These are phyloP conservation scores for Pugionium dolabratum DNA, from an alignment of 345 rosid genomes.

Conservation along the genomic window DNA sequence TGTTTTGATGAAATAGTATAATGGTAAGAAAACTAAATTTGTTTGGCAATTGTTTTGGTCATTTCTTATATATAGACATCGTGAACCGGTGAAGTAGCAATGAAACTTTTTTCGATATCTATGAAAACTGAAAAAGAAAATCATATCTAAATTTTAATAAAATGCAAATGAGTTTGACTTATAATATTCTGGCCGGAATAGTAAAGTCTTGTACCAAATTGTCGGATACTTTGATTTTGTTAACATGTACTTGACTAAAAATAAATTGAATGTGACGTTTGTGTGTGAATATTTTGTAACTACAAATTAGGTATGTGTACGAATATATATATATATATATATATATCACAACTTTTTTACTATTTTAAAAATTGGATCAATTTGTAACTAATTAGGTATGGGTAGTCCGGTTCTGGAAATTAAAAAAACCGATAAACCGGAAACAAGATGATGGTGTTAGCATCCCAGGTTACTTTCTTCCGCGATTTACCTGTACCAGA, in stretches of 20 bases:
- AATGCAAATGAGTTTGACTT: too few relatives aligned
- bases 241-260: slow-evolving; percentile 19
- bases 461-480: slow-evolving; percentile 70
- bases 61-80: not conserved
- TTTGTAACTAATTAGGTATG: slow-evolving; percentile 56
- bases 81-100: not conserved
- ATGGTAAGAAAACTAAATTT: not conserved
- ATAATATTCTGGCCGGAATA: too few relatives aligned
- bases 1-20: not conserved
- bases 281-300: too few relatives aligned
- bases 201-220: not conserved
- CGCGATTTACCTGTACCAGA: slow-evolving; percentile 74
- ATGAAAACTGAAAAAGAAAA: not conserved
- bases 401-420: slow-evolving; percentile 77
- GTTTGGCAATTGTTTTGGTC: too few relatives aligned
- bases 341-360: too few relatives aligned
- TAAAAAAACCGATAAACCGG: slow-evolving; percentile 43
- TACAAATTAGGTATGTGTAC: too few relatives aligned
- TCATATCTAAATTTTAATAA: not conserved
- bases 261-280: too few relatives aligned
- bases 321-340: too few relatives aligned
- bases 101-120: too few relatives aligned
- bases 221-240: slow-evolving; percentile 5
- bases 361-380: too few relatives aligned
- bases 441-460: slow-evolving; percentile 49